Percentiles rank a stretch among this genome's conserved stretches.
Evolutionary conservation across 2,329 filamentous ascomycete genomes (phyloP).

Genomic region (Trichoderma afroharzianum): DNA sequence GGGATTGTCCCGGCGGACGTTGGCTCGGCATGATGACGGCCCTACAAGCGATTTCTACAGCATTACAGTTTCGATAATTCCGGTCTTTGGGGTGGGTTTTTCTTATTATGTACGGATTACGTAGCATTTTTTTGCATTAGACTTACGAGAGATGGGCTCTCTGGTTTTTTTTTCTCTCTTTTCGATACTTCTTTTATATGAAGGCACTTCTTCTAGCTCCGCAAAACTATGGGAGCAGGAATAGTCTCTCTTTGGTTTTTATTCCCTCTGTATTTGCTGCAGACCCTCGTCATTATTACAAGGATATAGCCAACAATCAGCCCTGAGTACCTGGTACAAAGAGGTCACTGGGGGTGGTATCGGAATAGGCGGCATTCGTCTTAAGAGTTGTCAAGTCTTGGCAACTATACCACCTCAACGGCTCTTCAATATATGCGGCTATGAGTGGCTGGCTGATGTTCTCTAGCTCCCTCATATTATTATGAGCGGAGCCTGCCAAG

Average conservation of each 20-base stretch:
- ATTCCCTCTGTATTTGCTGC: not conserved
- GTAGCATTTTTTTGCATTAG: conserved; percentile 7
- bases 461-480: not conserved
- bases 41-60: not conserved
- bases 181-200: not conserved
- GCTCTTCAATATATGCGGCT: not conserved
- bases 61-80: not conserved
- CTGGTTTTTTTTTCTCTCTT: not conserved
- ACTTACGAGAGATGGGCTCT: not conserved
- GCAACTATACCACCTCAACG: conserved; percentile 2
- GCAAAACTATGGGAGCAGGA: not conserved
- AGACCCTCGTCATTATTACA: not conserved
- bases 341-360: not conserved
- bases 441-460: conserved; percentile 13
- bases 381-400: conserved; percentile 7
- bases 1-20: not conserved
- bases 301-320: not conserved
- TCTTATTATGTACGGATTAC: not conserved
- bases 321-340: not conserved
- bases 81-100: not conserved
- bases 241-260: not conserved
- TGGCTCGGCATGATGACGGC: not conserved
- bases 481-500: conserved; percentile 11
- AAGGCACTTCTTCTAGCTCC: not conserved
- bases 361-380: conserved; percentile 9